Conservation (phyloP, 345 rosid species). For the Draba incana region DNA sequence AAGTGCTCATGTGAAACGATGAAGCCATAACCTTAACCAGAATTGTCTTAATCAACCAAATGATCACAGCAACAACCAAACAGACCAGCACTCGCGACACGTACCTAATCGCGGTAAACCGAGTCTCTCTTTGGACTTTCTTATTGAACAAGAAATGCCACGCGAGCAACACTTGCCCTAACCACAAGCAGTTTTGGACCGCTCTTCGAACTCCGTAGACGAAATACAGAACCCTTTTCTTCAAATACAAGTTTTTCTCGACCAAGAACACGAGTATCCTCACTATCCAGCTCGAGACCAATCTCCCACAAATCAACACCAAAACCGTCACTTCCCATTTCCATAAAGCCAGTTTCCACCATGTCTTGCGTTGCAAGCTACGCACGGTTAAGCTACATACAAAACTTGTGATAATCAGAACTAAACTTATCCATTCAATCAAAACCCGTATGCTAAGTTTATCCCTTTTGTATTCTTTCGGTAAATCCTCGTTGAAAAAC, state of each 20-base stretch:
- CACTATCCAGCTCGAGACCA: slow-evolving; percentile 74
- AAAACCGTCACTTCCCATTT: slow-evolving; percentile 72
- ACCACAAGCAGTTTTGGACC: slow-evolving; percentile 68
- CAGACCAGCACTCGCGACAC: slow-evolving; percentile 60
- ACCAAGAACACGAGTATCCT: slow-evolving; percentile 58
- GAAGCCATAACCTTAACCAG: slow-evolving; percentile 70
- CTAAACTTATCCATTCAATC: slow-evolving; percentile 58
- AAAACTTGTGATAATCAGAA: slow-evolving; percentile 49
- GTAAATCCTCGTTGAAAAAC: slow-evolving; percentile 56
- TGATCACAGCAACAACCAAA: slow-evolving; percentile 51
- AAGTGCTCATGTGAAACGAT: slow-evolving; percentile 70
- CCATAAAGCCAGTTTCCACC: slow-evolving; percentile 60
- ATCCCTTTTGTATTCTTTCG: slow-evolving; percentile 49
- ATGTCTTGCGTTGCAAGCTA: slow-evolving; percentile 35
- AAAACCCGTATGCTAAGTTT: slow-evolving; percentile 43
- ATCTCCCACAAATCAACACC: slow-evolving; percentile 68
- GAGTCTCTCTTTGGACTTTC: slow-evolving; percentile 51
- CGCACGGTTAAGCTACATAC: slow-evolving; percentile 53
- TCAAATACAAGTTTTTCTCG: slow-evolving; percentile 61
- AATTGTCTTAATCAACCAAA: slow-evolving; percentile 71
- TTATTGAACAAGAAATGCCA: slow-evolving; percentile 68
- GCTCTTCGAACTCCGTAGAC: slow-evolving; percentile 68
- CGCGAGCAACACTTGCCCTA: slow-evolving; percentile 64
- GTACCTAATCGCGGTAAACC: slow-evolving; percentile 38
- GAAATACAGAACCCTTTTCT: slow-evolving; percentile 71